Evolutionary conservation across 371 early-diverging fungal genomes (phyloP).

Genomic region (Basidiobolus heterosporus): DNA sequence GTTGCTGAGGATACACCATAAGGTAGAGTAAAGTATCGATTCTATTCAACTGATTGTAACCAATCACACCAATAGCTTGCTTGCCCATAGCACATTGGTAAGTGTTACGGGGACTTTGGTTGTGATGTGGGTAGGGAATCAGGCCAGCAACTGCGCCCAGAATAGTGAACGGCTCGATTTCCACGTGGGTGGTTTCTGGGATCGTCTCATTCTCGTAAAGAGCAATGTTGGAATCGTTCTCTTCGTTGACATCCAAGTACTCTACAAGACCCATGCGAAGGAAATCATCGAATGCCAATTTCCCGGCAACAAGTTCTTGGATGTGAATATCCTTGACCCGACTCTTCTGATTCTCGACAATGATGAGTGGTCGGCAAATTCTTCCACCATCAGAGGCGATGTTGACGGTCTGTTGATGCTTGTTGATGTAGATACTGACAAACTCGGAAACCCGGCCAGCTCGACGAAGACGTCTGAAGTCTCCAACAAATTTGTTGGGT

Average conservation of each 20-base stretch:
- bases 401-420: conserved; percentile 69
- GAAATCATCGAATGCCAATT: conserved; percentile 78
- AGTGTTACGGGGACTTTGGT: conserved; percentile 99
- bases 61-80: conserved; percentile 98
- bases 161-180: conserved; percentile 96
- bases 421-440: conserved; percentile 84
- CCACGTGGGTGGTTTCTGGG: conserved; percentile 85
- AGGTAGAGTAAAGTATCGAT: conserved; percentile 94
- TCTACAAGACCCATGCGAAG: conserved; percentile 88
- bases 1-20: conserved; percentile 95
- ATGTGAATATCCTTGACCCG: conserved; percentile 60
- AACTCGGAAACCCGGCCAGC: conserved; percentile 77
- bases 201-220: conserved; percentile 72
- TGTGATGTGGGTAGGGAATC: conserved; percentile 99
- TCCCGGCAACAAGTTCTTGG: conserved; percentile 27
- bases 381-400: conserved; percentile 97
- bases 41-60: conserved; percentile 87
- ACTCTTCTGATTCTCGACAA: conserved; percentile 73
- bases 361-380: conserved; percentile 94
- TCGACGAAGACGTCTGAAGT: conserved; percentile 75
- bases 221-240: conserved; percentile 90
- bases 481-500: conserved; percentile 55
- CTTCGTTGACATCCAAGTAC: conserved; percentile 98
- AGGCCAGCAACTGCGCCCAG: conserved; percentile 96
- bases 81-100: conserved; percentile 99